Evolutionary conservation across 2,329 filamentous ascomycete genomes (phyloP), one percentile per base, ranked within the genome.

Genomic region (Teratosphaeria epicoccoides): DNA sequence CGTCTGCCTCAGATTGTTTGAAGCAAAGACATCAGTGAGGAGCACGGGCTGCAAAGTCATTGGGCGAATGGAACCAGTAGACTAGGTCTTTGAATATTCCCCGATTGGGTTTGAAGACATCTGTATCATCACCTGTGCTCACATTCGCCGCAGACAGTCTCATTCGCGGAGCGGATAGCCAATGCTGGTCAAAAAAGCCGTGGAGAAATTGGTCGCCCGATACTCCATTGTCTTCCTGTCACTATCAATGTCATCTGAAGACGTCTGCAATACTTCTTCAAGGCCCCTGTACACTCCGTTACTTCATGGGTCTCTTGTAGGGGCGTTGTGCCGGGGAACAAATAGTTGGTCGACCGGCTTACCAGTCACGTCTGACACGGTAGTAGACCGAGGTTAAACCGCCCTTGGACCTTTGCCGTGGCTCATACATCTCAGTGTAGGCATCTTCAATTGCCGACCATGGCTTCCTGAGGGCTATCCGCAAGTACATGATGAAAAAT

Each of bases 341-440:
- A 20, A 17, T 17, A 17, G 7, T 4, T 6, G 33, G n/a, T 7
- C n/a, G 33, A 7, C 33, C 17, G 20, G 17, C 49, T 45, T 45
- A 50, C 64, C 64, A 67, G 47, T 61, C 60, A 49, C 57, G 59
- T 23, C 65, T 57, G 24, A 66, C 61, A 23, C 65, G 61, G 49
- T 67, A 67, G 55, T 67, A 67, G 9, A 65, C 63, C 2, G 61
- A 62, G 12, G 62, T 66, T 24, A 67, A 52, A 9, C 65, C 65
- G 24, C 62, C 63, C 47, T 64, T 62, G 29, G 61, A 59, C 23
- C 65, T 60, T 33, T 53, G 55, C 43, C 47, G 20, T 47, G 25
- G 26, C 7, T 57, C 59, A 26, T 59, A 63, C 7, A 60, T 51
- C 24, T 55, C 25, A 7, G 55, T 51, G 56, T 63, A 61, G 49